phyloP scores from a whole-genome alignment of 2,329 filamentous ascomycete species.

The Dendrostoma leiphaemia region DNA sequence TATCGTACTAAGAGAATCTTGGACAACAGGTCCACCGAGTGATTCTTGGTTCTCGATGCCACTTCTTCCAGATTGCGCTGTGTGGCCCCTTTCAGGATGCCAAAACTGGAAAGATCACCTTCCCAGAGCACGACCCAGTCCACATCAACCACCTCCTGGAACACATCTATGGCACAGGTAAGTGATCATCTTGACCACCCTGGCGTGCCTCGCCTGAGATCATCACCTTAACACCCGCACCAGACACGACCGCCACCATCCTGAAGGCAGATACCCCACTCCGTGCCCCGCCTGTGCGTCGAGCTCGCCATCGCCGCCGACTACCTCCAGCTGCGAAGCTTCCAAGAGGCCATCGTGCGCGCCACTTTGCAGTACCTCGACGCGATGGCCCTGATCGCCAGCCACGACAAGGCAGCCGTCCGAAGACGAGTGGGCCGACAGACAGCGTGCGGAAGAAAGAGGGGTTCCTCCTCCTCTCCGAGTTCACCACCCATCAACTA shows the following conservation, averaged over 20 bases:
- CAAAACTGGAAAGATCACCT: not conserved
- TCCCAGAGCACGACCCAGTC: constrained; percentile 18
- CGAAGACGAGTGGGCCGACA: too few species aligned
- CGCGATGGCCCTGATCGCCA: not conserved
- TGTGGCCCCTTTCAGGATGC: too few species aligned
- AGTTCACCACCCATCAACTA: not conserved
- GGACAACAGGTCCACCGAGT: too few species aligned
- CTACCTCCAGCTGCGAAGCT: not conserved
- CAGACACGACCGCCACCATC: not conserved
- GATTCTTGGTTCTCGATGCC: too few species aligned
- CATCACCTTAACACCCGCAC: not conserved
- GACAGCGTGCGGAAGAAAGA: too few species aligned
- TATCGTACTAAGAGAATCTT: too few species aligned
- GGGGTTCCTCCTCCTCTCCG: not conserved
- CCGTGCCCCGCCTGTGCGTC: not conserved
- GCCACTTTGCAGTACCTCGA: not conserved
- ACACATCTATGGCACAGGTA: not conserved
- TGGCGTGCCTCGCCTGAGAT: too few species aligned
- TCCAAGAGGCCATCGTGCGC: not conserved
- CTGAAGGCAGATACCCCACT: not conserved
- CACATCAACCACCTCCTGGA: constrained; percentile 29
- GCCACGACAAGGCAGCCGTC: not conserved
- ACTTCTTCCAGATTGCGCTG: too few species aligned
- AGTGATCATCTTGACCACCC: too few species aligned
- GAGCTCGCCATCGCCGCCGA: not conserved